These are phyloP conservation scores for Diaporthe citriasiana DNA, from an alignment of 2,329 filamentous ascomycete species.

Conservation along the genomic window DNA sequence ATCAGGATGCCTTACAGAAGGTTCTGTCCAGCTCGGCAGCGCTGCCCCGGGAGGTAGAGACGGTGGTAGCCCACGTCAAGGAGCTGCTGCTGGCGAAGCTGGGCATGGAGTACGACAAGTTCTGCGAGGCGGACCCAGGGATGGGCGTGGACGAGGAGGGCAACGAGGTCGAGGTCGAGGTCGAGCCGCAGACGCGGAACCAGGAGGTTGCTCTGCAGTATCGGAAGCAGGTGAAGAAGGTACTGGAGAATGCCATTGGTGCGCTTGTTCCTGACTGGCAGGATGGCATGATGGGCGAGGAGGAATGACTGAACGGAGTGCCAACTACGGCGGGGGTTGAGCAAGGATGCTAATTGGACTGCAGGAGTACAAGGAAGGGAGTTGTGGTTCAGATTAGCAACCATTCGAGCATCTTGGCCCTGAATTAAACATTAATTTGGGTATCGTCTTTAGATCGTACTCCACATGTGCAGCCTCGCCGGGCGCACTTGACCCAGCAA, in stretches of 20 bases:
- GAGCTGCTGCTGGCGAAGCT: slow-evolving; percentile 55
- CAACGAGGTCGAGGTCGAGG: slow-evolving; percentile 46
- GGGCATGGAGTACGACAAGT: slow-evolving; percentile 55
- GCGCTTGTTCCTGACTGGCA: slow-evolving; percentile 41
- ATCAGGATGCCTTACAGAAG: slow-evolving; percentile 43
- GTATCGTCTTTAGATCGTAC: not conserved
- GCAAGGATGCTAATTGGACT: too few species aligned
- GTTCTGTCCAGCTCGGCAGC: slow-evolving; percentile 54
- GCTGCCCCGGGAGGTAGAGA: slow-evolving; percentile 58
- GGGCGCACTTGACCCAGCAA: too few species aligned
- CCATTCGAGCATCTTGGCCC: not conserved
- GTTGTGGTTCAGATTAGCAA: too few species aligned
- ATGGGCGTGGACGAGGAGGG: slow-evolving; percentile 54
- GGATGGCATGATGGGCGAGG: not conserved
- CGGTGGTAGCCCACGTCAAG: slow-evolving; percentile 54
- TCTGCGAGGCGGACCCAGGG: slow-evolving; percentile 60
- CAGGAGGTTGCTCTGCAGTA: slow-evolving; percentile 66
- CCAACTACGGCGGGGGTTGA: too few species aligned
- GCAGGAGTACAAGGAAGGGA: too few species aligned
- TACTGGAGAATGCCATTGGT: slow-evolving; percentile 57
- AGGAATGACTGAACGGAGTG: not conserved
- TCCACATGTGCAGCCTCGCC: not conserved
- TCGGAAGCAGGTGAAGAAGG: slow-evolving; percentile 61
- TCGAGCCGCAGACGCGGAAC: slow-evolving; percentile 55
- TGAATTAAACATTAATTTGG: too few species aligned